A percentile compares a stretch with the other conserved stretches of the same genome.
Evolutionary conservation across 2,329 filamentous ascomycete genomes (phyloP).

Genomic region (Monilinia fructigena): DNA sequence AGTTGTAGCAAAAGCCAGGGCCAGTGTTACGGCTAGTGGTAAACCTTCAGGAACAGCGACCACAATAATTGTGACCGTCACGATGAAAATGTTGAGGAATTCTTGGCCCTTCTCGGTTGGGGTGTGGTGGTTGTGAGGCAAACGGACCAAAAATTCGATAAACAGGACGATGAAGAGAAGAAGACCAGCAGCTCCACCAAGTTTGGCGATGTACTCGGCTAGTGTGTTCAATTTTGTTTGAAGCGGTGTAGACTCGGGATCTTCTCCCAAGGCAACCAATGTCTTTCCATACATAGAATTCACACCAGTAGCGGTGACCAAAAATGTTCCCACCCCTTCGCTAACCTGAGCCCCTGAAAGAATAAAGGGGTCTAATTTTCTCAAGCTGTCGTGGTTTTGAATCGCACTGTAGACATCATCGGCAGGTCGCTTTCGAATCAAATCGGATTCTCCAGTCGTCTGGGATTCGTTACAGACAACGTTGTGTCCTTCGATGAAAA

Average conservation of each 20-base stretch:
- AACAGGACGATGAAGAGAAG: constrained; percentile 76
- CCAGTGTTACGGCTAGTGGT: constrained; percentile 66
- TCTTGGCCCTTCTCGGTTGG: constrained; percentile 59
- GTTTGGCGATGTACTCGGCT: constrained; percentile 77
- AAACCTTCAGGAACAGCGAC: constrained; percentile 68
- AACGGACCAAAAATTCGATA: constrained; percentile 69
- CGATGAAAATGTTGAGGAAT: constrained; percentile 62
- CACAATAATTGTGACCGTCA: constrained; percentile 64
- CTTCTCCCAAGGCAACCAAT: constrained; percentile 74
- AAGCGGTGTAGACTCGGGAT: constrained; percentile 73
- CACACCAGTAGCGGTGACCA: constrained; percentile 72
- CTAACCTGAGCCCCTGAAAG: constrained; percentile 75
- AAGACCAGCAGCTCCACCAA: constrained; percentile 68
- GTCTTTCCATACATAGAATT: constrained; percentile 76
- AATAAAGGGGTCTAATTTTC: constrained; percentile 76
- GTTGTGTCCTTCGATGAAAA: constrained; percentile 65
- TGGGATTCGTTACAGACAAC: constrained; percentile 73
- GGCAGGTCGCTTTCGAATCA: constrained; percentile 65
- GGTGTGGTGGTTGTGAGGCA: constrained; percentile 50
- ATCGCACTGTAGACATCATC: constrained; percentile 65
- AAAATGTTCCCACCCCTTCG: constrained; percentile 71
- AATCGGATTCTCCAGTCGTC: constrained; percentile 72
- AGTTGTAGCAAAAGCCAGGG: constrained; percentile 65
- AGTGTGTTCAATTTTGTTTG: constrained; percentile 75
- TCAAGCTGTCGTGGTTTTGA: constrained; percentile 56